Percentiles rank a stretch among this genome's conserved stretches.
Evolutionary conservation across 257 asterid genomes (phyloP).

Genomic region (Salvia hispanica): DNA sequence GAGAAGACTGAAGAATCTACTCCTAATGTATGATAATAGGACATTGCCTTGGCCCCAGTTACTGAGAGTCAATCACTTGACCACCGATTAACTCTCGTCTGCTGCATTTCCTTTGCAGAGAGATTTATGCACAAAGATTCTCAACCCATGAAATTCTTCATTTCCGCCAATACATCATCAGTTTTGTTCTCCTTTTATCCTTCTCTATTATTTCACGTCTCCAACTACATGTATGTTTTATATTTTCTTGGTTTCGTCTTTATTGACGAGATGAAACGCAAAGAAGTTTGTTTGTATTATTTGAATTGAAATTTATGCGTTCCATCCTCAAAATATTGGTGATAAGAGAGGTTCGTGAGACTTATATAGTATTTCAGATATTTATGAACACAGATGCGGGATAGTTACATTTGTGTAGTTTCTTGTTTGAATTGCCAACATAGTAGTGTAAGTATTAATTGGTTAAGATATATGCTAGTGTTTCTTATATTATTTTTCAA

Average conservation of each 20-base stretch:
- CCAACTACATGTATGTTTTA: background rate
- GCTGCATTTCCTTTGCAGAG: slow-evolving; percentile 68
- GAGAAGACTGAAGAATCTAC: slow-evolving; percentile 67
- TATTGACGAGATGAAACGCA: background rate
- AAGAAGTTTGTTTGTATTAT: slow-evolving; percentile 2
- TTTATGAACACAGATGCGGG: too few species aligned
- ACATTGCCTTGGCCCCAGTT: slow-evolving; percentile 21
- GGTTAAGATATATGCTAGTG: too few species aligned
- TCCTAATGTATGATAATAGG: slow-evolving; percentile 46
- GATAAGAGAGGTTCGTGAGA: too few species aligned
- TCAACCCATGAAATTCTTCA: background rate
- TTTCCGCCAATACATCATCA: background rate
- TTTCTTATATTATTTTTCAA: too few species aligned
- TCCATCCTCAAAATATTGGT: too few species aligned
- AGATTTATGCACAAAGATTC: slow-evolving; percentile 23
- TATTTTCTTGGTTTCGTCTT: background rate
- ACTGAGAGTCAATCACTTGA: slow-evolving; percentile 15
- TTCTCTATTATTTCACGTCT: background rate
- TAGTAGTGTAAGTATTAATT: too few species aligned
- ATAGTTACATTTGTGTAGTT: too few species aligned
- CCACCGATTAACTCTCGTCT: slow-evolving; percentile 24
- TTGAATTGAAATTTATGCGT: background rate
- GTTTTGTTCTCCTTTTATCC: slow-evolving; percentile 35
- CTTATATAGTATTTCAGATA: too few species aligned
- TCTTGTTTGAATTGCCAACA: too few species aligned